Evolutionary conservation across 352 stramenopile genomes (phyloP).

Genomic region (Phytophthora litchii): DNA sequence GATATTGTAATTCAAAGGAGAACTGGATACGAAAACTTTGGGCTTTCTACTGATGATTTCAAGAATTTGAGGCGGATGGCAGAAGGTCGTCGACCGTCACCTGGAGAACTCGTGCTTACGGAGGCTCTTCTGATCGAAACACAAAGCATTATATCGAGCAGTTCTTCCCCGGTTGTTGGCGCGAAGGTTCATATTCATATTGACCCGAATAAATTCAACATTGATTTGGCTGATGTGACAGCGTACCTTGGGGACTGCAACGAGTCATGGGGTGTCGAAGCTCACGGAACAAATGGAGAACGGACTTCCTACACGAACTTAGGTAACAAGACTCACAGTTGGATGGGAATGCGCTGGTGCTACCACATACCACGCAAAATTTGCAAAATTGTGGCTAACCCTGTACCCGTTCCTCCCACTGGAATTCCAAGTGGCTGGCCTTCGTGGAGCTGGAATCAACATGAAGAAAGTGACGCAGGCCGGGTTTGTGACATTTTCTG

Average conservation of each 20-base stretch:
- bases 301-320: slow-evolving; percentile 27
- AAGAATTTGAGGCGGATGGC: slow-evolving; percentile 55
- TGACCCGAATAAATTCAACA: slow-evolving; percentile 35
- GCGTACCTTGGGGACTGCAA: slow-evolving; percentile 68
- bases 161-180: slow-evolving; percentile 6
- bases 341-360: slow-evolving; percentile 83
- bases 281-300: slow-evolving; percentile 21
- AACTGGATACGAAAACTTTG: neutral
- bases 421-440: slow-evolving; percentile 70
- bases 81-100: slow-evolving; percentile 48
- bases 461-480: slow-evolving; percentile 24
- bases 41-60: slow-evolving; percentile 58
- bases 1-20: slow-evolving; percentile 4
- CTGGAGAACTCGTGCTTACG: slow-evolving; percentile 72
- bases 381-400: slow-evolving; percentile 49
- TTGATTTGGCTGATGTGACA: slow-evolving; percentile 38
- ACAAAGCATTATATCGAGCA: slow-evolving; percentile 24
- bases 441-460: slow-evolving; percentile 47
- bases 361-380: slow-evolving; percentile 76
- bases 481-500: slow-evolving; percentile 78
- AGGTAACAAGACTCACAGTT: slow-evolving; percentile 64
- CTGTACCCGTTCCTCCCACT: slow-evolving; percentile 67
- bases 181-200: slow-evolving; percentile 31
- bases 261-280: slow-evolving; percentile 50
- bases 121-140: slow-evolving; percentile 76